These are phyloP conservation scores for Collybiopsis luxurians DNA, from an alignment of 768 basidiomycete species.

Conservation along the genomic window DNA sequence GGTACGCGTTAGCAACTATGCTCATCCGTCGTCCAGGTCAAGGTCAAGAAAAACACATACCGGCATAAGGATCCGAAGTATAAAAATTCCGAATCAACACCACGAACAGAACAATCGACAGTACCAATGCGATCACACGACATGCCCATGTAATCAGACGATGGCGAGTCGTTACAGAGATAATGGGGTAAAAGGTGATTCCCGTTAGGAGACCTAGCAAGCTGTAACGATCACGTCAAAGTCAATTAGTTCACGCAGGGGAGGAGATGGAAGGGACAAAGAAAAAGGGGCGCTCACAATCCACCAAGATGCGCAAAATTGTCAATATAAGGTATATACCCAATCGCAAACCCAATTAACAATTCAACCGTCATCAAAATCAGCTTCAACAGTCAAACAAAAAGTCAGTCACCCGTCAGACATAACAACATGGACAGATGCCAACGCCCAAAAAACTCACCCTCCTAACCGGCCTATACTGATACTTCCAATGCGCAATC, in stretches of 20 bases:
- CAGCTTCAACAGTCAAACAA: constrained; percentile 49
- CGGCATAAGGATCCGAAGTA: constrained; percentile 80
- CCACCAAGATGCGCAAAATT: constrained; percentile 79
- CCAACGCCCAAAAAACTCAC: constrained; percentile 33
- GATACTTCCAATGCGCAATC: constrained; percentile 88
- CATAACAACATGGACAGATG: neutral
- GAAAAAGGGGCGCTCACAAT: constrained; percentile 30
- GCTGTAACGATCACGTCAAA: too few relatives aligned
- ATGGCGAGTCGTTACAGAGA: constrained; percentile 77
- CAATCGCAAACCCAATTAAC: constrained; percentile 81
- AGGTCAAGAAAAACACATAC: too few relatives aligned
- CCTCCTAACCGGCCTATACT: constrained; percentile 77
- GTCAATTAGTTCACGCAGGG: too few relatives aligned
- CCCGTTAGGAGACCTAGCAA: constrained; percentile 80
- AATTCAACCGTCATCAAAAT: constrained; percentile 84
- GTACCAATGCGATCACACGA: constrained; percentile 69
- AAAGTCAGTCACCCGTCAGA: neutral
- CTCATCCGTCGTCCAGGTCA: too few relatives aligned
- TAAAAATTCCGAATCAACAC: constrained; percentile 88
- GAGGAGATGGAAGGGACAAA: too few relatives aligned
- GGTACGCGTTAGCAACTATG: too few relatives aligned
- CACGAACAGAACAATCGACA: constrained; percentile 79
- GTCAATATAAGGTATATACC: constrained; percentile 61
- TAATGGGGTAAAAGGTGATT: constrained; percentile 84
- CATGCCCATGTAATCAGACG: constrained; percentile 68